phyloP scores from a whole-genome alignment of 73 alveolate genomes.

The Tetrahymena elliotti region DNA sequence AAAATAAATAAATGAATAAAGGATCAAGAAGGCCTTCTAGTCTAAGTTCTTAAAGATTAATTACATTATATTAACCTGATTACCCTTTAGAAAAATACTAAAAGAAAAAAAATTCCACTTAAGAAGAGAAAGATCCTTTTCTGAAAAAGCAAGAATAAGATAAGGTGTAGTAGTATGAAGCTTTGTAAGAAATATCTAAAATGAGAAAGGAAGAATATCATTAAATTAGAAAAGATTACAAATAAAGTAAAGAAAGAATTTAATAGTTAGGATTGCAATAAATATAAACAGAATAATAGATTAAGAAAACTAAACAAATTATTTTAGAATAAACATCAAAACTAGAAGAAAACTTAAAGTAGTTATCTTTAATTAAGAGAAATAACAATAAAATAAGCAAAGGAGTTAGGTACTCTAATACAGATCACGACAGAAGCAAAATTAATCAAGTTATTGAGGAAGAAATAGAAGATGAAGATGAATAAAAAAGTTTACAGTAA shows the following conservation, averaged over 20 bases:
- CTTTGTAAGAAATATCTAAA: background rate
- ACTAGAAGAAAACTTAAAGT: background rate
- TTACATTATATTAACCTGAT: background rate
- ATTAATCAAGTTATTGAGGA: background rate
- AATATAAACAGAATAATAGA: background rate
- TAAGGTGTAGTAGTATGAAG: background rate
- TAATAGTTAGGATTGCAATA: background rate
- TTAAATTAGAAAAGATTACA: background rate
- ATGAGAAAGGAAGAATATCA: background rate
- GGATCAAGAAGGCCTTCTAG: background rate
- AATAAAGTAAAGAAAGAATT: background rate
- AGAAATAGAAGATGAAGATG: background rate
- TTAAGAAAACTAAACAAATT: background rate
- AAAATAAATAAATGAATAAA: background rate
- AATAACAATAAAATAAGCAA: background rate
- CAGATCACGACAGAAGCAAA: background rate
- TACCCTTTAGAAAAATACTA: background rate
- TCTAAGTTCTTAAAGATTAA: background rate
- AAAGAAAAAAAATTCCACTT: background rate
- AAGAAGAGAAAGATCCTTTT: background rate
- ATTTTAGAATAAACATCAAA: background rate
- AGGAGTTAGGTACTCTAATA: background rate
- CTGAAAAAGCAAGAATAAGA: background rate
- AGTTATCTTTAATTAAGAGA: background rate
- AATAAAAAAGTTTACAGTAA: no score